Percentiles rank a stretch among this genome's conserved stretches.
phyloP scores from a whole-genome alignment of 306 rosid genomes.

The Corylus heterophylla region DNA sequence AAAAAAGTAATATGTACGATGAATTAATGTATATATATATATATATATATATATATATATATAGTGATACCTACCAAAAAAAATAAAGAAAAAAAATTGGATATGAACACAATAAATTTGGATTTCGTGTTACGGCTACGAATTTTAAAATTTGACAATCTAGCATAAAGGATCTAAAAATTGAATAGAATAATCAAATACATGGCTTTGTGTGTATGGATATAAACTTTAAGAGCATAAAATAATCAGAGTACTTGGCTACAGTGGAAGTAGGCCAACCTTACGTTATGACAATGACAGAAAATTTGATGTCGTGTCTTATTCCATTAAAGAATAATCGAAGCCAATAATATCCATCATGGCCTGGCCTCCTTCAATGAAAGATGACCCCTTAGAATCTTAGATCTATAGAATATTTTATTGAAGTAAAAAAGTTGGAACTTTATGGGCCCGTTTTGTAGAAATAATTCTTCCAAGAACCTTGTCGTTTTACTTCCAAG shows the following conservation, averaged over 20 bases:
- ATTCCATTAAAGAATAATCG: background rate
- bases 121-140: no score
- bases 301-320: background rate
- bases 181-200: background rate
- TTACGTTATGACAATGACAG: background rate
- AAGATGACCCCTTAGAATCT: background rate
- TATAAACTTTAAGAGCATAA: background rate
- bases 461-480: background rate
- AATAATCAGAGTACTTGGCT: background rate
- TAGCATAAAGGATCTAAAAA: background rate
- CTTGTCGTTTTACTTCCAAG: background rate
- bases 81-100: no score
- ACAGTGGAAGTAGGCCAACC: background rate
- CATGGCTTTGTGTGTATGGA: no score
- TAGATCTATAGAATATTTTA: background rate
- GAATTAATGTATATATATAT: no score
- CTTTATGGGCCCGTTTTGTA: background rate
- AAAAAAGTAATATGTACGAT: no score
- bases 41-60: no score
- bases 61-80: no score
- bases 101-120: no score
- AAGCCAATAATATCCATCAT: background rate
- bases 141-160: background rate
- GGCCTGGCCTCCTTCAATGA: no score
- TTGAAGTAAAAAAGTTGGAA: background rate